Evolutionary conservation across 2,329 filamentous ascomycete species (phyloP).

Genomic region (Ceratocystis cacaofunesta): DNA sequence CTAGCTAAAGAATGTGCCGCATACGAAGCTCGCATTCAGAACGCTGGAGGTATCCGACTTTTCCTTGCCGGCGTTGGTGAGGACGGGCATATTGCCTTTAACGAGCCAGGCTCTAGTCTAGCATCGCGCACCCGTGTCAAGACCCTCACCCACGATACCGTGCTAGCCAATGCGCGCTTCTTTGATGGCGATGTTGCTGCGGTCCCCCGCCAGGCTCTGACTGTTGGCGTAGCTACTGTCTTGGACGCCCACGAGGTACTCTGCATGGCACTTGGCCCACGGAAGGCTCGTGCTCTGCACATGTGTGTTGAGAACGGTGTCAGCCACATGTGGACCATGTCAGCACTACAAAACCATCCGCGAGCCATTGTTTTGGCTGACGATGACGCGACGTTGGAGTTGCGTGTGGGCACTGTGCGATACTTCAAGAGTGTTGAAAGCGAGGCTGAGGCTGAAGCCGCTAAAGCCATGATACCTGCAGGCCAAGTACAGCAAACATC

Average conservation of each 20-base stretch:
- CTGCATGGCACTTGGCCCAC: slow-evolving; percentile 65
- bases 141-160: slow-evolving; percentile 75
- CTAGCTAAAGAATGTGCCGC: slow-evolving; percentile 61
- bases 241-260: slow-evolving; percentile 70
- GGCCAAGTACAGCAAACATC: neutral
- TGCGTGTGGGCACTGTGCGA: slow-evolving; percentile 59
- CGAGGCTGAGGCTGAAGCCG: slow-evolving; percentile 42
- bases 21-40: slow-evolving; percentile 65
- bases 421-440: slow-evolving; percentile 59
- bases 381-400: slow-evolving; percentile 59
- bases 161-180: slow-evolving; percentile 72
- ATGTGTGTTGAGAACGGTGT: slow-evolving; percentile 68
- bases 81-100: slow-evolving; percentile 82
- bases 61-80: slow-evolving; percentile 76
- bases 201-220: slow-evolving; percentile 70
- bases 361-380: slow-evolving; percentile 74
- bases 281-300: slow-evolving; percentile 67
- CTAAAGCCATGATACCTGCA: slow-evolving; percentile 18
- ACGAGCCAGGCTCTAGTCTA: slow-evolving; percentile 70
- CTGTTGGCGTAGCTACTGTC: slow-evolving; percentile 71
- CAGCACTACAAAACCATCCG: slow-evolving; percentile 63
- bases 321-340: slow-evolving; percentile 86
- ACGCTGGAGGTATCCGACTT: slow-evolving; percentile 64
- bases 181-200: slow-evolving; percentile 59
- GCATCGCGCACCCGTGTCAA: slow-evolving; percentile 69